phyloP scores from a whole-genome alignment of 2,329 filamentous ascomycete genomes.

The Colletotrichum melonis region DNA sequence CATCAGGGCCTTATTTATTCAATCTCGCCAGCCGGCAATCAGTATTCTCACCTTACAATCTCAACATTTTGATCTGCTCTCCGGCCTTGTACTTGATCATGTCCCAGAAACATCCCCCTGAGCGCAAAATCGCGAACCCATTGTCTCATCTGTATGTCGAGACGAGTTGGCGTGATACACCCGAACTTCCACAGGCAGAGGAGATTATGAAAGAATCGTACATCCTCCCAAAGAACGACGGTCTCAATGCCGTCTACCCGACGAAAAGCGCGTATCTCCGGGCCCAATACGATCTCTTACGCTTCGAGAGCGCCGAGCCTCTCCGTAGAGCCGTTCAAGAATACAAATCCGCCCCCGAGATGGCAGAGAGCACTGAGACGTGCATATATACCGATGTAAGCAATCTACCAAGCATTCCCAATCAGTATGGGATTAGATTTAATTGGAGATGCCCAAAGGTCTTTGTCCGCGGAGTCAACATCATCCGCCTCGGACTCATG shows the following conservation, averaged over 20 bases:
- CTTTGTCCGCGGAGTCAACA: slow-evolving; percentile 8
- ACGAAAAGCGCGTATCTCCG: slow-evolving; percentile 75
- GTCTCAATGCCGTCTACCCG: slow-evolving; percentile 65
- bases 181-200: slow-evolving; percentile 64
- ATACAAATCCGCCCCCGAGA: slow-evolving; percentile 62
- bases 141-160: background rate
- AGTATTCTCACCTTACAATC: background rate
- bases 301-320: slow-evolving; percentile 78
- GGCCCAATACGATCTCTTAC: slow-evolving; percentile 79
- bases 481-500: slow-evolving; percentile 66
- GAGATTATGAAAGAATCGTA: slow-evolving; percentile 60
- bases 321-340: slow-evolving; percentile 74
- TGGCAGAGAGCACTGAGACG: slow-evolving; percentile 67
- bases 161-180: slow-evolving; percentile 35
- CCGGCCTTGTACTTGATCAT: background rate
- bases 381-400: slow-evolving; percentile 78
- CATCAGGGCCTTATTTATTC: background rate
- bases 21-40: background rate
- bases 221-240: slow-evolving; percentile 60
- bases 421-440: background rate
- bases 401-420: background rate
- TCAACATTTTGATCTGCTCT: background rate
- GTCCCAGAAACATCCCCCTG: background rate
- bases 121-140: background rate
- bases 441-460: background rate